Conservation (phyloP, 2,329 filamentous ascomycete genomes). For the Botryotinia narcissicola region DNA sequence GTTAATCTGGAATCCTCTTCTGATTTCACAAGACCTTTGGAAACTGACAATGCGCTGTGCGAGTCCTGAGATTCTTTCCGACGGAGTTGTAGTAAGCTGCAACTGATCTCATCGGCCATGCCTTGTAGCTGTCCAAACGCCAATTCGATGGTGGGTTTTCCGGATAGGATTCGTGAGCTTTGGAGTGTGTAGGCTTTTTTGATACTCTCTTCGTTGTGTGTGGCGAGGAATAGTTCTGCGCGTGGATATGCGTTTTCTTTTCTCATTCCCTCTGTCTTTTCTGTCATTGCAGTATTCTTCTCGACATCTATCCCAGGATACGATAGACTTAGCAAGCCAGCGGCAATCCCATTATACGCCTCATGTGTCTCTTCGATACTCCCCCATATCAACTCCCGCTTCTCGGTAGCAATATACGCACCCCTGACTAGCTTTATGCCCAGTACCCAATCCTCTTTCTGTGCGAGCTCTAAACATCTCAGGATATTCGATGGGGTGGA, state of each 20-base stretch:
- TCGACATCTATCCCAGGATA: conserved; percentile 33
- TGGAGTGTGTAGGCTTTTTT: conserved; percentile 51
- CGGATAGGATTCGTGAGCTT: conserved; percentile 41
- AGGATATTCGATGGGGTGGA: conserved; percentile 46
- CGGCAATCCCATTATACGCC: conserved; percentile 56
- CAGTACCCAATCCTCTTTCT: conserved; percentile 48
- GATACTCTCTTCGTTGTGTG: conserved; percentile 75
- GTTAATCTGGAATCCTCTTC: too few species aligned
- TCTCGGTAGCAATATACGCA: conserved; percentile 51
- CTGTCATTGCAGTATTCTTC: conserved; percentile 16
- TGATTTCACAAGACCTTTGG: not conserved
- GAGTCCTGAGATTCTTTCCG: not conserved
- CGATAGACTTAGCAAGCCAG: conserved; percentile 45
- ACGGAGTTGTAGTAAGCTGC: conserved; percentile 45
- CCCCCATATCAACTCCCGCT: conserved; percentile 45
- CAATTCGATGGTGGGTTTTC: conserved; percentile 43
- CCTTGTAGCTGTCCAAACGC: conserved; percentile 79
- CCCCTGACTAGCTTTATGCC: conserved; percentile 54
- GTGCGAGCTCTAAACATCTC: conserved; percentile 46
- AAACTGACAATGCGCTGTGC: too few species aligned
- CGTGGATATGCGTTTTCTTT: conserved; percentile 22
- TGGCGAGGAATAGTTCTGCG: conserved; percentile 66
- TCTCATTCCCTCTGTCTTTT: not conserved
- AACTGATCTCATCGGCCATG: conserved; percentile 90
- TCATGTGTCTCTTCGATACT: conserved; percentile 47